Conservation (phyloP, 2,329 filamentous ascomycete genomes). For the Trichophyton schoenleinii region DNA sequence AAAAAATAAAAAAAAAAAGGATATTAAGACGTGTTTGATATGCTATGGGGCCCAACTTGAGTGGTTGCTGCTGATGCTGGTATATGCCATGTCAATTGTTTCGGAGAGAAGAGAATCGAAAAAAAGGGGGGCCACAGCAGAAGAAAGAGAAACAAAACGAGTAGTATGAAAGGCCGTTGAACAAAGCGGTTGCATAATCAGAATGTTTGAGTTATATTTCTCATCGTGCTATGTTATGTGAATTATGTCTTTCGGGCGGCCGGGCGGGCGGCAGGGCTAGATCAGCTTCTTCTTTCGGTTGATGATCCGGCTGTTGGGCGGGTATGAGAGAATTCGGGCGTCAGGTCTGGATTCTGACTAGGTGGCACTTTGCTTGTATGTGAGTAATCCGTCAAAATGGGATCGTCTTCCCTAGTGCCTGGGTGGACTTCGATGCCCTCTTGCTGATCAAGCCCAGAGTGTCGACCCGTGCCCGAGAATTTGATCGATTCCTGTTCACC, state of each 20-base stretch:
- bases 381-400: constrained; percentile 28
- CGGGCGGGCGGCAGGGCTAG: constrained; percentile 18
- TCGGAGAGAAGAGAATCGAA: background rate
- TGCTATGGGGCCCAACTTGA: background rate
- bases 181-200: background rate
- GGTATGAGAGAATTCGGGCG: constrained; percentile 33
- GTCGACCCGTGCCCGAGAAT: constrained; percentile 26
- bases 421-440: constrained; percentile 38
- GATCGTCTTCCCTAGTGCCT: constrained; percentile 34
- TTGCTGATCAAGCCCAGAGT: constrained; percentile 30
- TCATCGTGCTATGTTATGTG: background rate
- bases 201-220: background rate
- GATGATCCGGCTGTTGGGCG: constrained; percentile 19
- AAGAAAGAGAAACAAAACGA: background rate
- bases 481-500: constrained; percentile 27
- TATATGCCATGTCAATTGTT: background rate
- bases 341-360: constrained; percentile 36
- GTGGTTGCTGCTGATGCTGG: background rate
- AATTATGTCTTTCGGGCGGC: constrained; percentile 19
- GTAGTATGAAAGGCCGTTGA: background rate
- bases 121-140: background rate
- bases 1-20: background rate
- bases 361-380: constrained; percentile 28
- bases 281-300: constrained; percentile 23
- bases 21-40: background rate